Evolutionary conservation across 768 basidiomycete species (phyloP).

Genomic region (Psilocybe tampanensis): DNA sequence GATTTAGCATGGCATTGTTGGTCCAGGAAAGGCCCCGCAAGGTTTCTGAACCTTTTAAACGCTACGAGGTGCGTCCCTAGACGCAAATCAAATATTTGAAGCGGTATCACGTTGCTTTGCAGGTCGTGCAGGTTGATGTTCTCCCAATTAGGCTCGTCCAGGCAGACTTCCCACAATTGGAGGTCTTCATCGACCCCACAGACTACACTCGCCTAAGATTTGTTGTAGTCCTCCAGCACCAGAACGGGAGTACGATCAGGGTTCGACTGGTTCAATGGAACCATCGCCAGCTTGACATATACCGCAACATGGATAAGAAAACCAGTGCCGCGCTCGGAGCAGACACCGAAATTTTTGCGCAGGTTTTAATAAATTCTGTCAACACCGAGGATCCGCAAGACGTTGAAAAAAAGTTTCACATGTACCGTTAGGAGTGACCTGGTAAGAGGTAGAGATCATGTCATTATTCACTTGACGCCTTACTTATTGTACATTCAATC

Average conservation of each 20-base stretch:
- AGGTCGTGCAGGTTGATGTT: constrained; percentile 4
- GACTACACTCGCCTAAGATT: constrained; percentile 10
- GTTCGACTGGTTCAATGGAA: constrained; percentile 12
- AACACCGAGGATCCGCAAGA: too few relatives aligned
- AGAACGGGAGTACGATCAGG: not conserved
- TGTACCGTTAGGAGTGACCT: too few relatives aligned
- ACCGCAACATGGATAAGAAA: not conserved
- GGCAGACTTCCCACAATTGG: not conserved
- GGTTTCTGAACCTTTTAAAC: constrained; percentile 1
- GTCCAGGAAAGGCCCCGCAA: not conserved
- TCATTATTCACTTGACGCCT: too few relatives aligned
- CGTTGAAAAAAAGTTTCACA: too few relatives aligned
- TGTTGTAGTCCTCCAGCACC: not conserved
- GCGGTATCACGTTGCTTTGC: not conserved
- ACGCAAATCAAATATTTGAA: not conserved
- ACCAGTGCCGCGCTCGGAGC: not conserved
- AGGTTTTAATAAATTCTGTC: too few relatives aligned
- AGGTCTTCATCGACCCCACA: constrained; percentile 2
- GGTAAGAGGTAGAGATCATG: too few relatives aligned
- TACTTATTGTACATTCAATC: too few relatives aligned
- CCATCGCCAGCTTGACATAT: not conserved
- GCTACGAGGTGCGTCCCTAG: constrained; percentile 2
- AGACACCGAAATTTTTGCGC: too few relatives aligned
- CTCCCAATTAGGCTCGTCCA: not conserved
- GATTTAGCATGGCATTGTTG: not conserved